phyloP scores from a whole-genome alignment of 768 basidiomycete genomes.

The Boletus rex-veris region DNA sequence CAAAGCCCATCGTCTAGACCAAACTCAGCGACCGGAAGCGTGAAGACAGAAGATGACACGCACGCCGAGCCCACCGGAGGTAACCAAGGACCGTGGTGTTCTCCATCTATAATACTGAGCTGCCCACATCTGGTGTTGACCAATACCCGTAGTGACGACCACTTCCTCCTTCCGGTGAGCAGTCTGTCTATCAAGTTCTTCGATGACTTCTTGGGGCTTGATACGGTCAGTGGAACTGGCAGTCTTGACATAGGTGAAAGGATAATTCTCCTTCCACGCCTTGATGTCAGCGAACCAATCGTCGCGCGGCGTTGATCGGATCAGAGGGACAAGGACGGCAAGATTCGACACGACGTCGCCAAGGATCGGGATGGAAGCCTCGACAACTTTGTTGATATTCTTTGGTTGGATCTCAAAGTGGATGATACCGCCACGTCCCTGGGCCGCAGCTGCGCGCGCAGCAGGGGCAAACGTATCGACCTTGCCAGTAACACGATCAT shows the following conservation, averaged over 20 bases:
- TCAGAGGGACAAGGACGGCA: constrained; percentile 75
- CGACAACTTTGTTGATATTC: constrained; percentile 98
- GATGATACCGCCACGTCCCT: constrained; percentile 93
- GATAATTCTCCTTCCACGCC: constrained; percentile 82
- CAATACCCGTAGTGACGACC: constrained; percentile 90
- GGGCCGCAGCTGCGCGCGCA: constrained; percentile 77
- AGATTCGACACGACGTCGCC: constrained; percentile 91
- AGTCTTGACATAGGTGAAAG: constrained; percentile 81
- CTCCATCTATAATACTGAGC: constrained; percentile 93
- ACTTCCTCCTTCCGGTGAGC: constrained; percentile 80
- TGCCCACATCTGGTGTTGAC: constrained; percentile 99
- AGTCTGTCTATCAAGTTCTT: constrained; percentile 85
- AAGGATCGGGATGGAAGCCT: constrained; percentile 89
- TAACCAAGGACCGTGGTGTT: constrained; percentile 82
- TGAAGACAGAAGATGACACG: constrained; percentile 30
- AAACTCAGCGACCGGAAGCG: not conserved
- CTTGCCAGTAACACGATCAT: constrained; percentile 96
- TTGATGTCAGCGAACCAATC: constrained; percentile 85
- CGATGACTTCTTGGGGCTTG: constrained; percentile 97
- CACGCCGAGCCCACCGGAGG: constrained; percentile 92
- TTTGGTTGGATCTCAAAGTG: constrained; percentile 99
- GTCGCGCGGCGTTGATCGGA: constrained; percentile 57
- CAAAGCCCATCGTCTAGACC: constrained; percentile 93
- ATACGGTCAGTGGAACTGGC: constrained; percentile 55
- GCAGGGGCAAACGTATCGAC: constrained; percentile 87